Evolutionary conservation across 805 yeast genomes (phyloP).

Genomic region (Torulaspora delbrueckii): DNA sequence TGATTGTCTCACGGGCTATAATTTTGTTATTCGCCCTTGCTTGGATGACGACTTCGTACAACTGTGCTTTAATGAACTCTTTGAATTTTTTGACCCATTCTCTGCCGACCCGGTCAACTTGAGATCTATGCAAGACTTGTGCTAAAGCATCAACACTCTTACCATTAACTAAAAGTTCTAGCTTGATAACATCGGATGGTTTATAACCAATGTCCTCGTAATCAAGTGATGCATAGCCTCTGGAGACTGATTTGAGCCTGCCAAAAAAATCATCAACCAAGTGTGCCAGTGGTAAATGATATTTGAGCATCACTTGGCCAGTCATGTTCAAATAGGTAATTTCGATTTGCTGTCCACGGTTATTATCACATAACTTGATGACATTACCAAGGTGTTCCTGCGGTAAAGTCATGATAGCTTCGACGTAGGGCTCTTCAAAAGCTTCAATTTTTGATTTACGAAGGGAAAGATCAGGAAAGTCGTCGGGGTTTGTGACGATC

Average conservation of each 20-base stretch:
- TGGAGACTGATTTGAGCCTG: slow-evolving; percentile 78
- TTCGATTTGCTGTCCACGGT: slow-evolving; percentile 79
- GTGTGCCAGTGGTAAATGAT: slow-evolving; percentile 80
- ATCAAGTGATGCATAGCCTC: slow-evolving; percentile 91
- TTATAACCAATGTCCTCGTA: slow-evolving; percentile 90
- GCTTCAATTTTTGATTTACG: slow-evolving; percentile 39
- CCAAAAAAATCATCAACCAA: slow-evolving; percentile 95
- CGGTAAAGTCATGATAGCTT: slow-evolving; percentile 86
- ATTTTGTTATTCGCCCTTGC: slow-evolving; percentile 77
- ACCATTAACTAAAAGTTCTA: slow-evolving; percentile 88
- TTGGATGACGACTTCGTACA: slow-evolving; percentile 89
- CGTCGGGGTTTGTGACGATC: slow-evolving; percentile 83
- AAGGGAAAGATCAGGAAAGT: slow-evolving; percentile 62
- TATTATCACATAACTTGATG: slow-evolving; percentile 76
- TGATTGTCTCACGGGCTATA: slow-evolving; percentile 87
- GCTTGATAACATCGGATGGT: slow-evolving; percentile 73
- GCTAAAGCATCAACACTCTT: slow-evolving; percentile 87
- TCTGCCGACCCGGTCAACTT: slow-evolving; percentile 65
- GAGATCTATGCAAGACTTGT: slow-evolving; percentile 79
- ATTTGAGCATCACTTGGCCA: slow-evolving; percentile 77
- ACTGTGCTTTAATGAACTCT: slow-evolving; percentile 71
- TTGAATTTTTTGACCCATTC: slow-evolving; percentile 82
- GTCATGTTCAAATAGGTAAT: slow-evolving; percentile 62
- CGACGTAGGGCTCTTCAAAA: slow-evolving; percentile 80
- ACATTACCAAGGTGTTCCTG: slow-evolving; percentile 84